phyloP scores from a whole-genome alignment of 1,139 yeast species.

The Hanseniaspora uvarum region DNA sequence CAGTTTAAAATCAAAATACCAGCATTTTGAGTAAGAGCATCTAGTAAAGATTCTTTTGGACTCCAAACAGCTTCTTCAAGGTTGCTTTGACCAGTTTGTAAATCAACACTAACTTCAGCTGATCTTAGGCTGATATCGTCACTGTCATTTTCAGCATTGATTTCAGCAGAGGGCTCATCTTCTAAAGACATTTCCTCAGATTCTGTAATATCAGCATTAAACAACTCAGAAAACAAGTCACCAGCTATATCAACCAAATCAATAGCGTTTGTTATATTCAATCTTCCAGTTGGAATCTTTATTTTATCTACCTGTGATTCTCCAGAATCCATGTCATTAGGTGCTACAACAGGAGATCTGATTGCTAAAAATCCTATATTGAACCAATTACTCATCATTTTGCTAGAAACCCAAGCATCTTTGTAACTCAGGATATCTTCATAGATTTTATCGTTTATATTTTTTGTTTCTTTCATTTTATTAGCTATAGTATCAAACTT shows the following conservation, averaged over 20 bases:
- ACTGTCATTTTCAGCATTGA: background rate
- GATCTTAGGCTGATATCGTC: background rate
- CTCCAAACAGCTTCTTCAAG: background rate
- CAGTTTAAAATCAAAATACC: slow-evolving; percentile 60
- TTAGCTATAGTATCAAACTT: background rate
- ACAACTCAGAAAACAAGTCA: background rate
- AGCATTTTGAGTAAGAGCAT: slow-evolving; percentile 24
- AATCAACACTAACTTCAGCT: slow-evolving; percentile 24
- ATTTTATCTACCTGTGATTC: background rate
- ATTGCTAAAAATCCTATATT: slow-evolving; percentile 2
- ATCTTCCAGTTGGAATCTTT: slow-evolving; percentile 2
- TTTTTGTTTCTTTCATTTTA: background rate
- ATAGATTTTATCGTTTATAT: background rate
- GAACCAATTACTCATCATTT: background rate
- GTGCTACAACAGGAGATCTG: background rate
- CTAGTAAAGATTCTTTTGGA: background rate
- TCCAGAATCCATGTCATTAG: background rate
- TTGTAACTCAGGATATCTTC: background rate
- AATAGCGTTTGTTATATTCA: background rate
- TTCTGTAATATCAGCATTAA: background rate
- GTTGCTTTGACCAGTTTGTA: background rate
- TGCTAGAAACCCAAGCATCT: background rate
- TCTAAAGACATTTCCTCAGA: slow-evolving; percentile 20
- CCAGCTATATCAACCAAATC: background rate
- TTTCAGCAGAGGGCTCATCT: background rate